Evolutionary conservation across 768 basidiomycete species (phyloP).

Genomic region (Sporobolomyces pararoseus): DNA sequence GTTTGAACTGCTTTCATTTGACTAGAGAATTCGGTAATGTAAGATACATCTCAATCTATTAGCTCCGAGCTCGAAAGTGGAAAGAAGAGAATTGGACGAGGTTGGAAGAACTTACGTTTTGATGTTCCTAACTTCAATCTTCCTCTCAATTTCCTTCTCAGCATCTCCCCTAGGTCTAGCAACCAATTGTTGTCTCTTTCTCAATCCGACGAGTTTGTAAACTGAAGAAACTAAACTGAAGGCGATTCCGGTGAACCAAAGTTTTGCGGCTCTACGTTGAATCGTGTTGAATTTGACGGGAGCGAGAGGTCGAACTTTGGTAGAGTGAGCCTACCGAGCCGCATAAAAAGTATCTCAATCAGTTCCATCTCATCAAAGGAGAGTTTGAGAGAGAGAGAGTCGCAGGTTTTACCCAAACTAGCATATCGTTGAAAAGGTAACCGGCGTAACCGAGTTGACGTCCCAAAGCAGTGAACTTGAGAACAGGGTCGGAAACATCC

Average conservation of each 20-base stretch:
- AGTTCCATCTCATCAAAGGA: neutral
- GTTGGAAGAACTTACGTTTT: conserved; percentile 56
- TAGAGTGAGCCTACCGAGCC: conserved; percentile 46
- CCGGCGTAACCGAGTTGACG: conserved; percentile 84
- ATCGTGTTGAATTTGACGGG: conserved; percentile 22
- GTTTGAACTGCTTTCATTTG: conserved; percentile 55
- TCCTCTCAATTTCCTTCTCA: conserved; percentile 69
- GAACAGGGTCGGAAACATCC: conserved; percentile 54
- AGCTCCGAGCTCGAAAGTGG: neutral
- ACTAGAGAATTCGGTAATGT: too few relatives aligned
- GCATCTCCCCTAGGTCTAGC: conserved; percentile 49
- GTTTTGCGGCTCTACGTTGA: conserved; percentile 35
- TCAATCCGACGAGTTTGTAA: conserved; percentile 43
- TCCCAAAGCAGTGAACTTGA: conserved; percentile 72
- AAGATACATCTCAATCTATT: conserved; percentile 1
- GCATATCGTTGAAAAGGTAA: conserved; percentile 74
- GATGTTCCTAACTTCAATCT: conserved; percentile 62
- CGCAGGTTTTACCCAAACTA: conserved; percentile 68
- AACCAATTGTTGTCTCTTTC: conserved; percentile 37
- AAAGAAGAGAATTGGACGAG: too few relatives aligned
- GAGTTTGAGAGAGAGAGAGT: neutral
- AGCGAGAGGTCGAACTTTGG: conserved; percentile 42
- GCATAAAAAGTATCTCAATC: too few relatives aligned
- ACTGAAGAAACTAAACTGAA: conserved; percentile 41
- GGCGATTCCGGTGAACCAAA: conserved; percentile 45